Evolutionary conservation across 345 rosid species (phyloP).

Genomic region (Lenwebbia sp.): DNA sequence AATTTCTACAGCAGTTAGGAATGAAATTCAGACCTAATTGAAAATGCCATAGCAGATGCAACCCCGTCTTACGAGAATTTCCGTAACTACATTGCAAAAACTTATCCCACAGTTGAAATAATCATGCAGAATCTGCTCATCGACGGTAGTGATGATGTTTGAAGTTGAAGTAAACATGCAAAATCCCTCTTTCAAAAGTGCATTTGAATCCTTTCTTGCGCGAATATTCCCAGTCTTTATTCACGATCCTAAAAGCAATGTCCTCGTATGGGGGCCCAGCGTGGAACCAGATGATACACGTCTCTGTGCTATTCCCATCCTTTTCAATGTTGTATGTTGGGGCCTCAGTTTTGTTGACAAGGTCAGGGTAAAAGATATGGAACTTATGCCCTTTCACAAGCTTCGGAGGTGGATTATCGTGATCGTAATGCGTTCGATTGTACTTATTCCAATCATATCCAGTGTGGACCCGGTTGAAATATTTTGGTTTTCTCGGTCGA

Average conservation of each 20-base stretch:
- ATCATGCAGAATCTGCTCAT: conserved; percentile 7
- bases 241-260: conserved; percentile 75
- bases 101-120: not conserved
- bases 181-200: conserved; percentile 85
- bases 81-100: not conserved
- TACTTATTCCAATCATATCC: conserved; percentile 78
- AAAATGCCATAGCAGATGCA: not conserved
- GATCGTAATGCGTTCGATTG: conserved; percentile 42
- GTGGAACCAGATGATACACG: conserved; percentile 80
- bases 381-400: conserved; percentile 86
- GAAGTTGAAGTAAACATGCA: conserved; percentile 84
- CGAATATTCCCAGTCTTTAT: conserved; percentile 95
- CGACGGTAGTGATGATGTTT: conserved; percentile 80
- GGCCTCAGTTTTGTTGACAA: conserved; percentile 80
- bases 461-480: conserved; percentile 90
- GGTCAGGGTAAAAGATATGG: conserved; percentile 87
- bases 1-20: not conserved
- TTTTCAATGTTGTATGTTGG: conserved; percentile 66
- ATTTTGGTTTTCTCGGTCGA: conserved; percentile 86
- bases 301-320: conserved; percentile 67
- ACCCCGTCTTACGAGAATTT: not conserved
- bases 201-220: conserved; percentile 93
- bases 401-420: conserved; percentile 95
- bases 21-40: not conserved
- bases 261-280: conserved; percentile 98